Base-by-base conservation (phyloP, 495 filamentous ascomycete genomes). In the Trichoderma gamsii region DNA sequence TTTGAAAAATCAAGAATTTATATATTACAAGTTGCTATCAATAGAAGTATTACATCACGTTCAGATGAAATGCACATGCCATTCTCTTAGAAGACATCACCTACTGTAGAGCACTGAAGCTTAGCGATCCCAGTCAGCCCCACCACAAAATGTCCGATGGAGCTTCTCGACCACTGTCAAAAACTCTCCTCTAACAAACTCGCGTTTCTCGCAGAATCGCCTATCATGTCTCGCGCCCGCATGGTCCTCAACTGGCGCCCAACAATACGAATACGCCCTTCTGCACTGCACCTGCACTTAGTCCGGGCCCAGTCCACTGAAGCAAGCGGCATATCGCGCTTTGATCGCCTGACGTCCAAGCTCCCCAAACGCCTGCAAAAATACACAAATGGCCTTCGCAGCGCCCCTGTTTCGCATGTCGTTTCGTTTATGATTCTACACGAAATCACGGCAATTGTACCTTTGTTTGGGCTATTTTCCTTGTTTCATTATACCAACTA, bases 361-460 rank as follows among this genome's bases (percentile, higher is more conserved):
- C 84, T 87, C 21, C 86, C 87, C 1, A 76, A 68, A 11, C 73
- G 74, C 44, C 82, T 96, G 21, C 89, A 83, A 27, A 77, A 77
- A 51, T 92, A 90, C 77, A 88, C 90, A 46, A 77, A 78, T 18
- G 86, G 86, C 21, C 83, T 99, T 12, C 82, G 88, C 68, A 79
- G 82, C 63, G 93, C 92, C 12, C 94, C 95, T 0, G 70, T 92
- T 27, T 90, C 91, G 3, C 92, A 97, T 78, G 81, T 97, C 49
- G 87, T 87, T 8, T 86, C 95, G 3, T 99, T 99, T 76, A 79
- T 99, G 12, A 79, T 97, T 51, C 84, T 99, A 0, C 95, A 99
- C 81, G 95, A 99, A 75, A 68, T 96, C 41, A 97, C 95, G 0
- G 95, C 95, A 21, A 76, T 97, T 16, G 70, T 92, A 4, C 93